Base-by-base conservation (phyloP, 1,284 basidiomycete species). In the Sanguinoderma infundibulare region DNA sequence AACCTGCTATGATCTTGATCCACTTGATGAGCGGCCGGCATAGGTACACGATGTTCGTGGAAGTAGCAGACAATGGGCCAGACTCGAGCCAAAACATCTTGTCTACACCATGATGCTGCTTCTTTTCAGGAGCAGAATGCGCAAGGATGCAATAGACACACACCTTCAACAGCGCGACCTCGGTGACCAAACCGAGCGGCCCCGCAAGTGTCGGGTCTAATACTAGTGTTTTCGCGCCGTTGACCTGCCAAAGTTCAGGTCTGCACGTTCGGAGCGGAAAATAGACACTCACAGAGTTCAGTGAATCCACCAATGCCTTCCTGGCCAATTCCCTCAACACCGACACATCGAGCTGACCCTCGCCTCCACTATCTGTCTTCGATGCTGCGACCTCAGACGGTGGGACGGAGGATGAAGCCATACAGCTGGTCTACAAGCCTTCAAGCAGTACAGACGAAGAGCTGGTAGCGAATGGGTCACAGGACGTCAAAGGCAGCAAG, bases 71-170 rank as follows among this genome's bases (percentile, higher is more conserved):
- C 57, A 98, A 78, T 10, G 93, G 89, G 30, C 95, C 95, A 8
- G 88, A 74, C 76, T 99, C 98, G 28, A 99, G 87, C 98, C 98
- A 99, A 77, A 98, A 98, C 92, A 99, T 97, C 81, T 98, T 98
- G 79, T 98, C 97, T 4, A 99, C 96, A 4, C 95, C 96, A 85
- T 98, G 96, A 74, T 98, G 94, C 92, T 98, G 69, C 51, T 59
- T 1, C 32, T 12, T 4, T 42, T 55, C 4, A 60, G 39, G 17
- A 32, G 39, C n/a, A 8, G 28, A 7, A 6, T 4, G 28, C 7
- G 17, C 22, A 46, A 22, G n/a, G 1, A 28, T n/a, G 15, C 22
- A 6, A 1, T 17, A 2, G 7, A 15, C n/a, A 69, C 77, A 38
- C 61, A 95, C 96, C 86, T 98, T 98, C 61, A 99, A 81, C 22